Percentiles rank a stretch among this genome's conserved stretches.
Evolutionary conservation across 73 alveolate species (phyloP).

Genomic region (Diophrys appendiculata): DNA sequence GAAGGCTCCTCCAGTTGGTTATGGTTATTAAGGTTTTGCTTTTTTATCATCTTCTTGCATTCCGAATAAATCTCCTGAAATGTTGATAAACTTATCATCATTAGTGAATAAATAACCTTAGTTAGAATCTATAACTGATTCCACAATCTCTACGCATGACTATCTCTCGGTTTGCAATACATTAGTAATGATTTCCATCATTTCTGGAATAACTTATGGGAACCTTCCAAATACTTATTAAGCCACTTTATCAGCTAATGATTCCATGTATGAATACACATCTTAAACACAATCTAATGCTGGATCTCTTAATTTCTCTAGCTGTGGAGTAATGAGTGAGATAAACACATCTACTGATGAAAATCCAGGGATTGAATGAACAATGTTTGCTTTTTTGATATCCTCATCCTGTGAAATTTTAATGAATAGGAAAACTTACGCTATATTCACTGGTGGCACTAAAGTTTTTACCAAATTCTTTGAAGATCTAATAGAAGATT

Average conservation of each 20-base stretch:
- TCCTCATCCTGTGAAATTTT: constrained; percentile 57
- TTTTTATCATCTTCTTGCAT: too few species aligned
- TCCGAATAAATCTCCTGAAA: too few species aligned
- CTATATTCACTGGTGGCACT: not conserved
- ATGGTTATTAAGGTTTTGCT: too few species aligned
- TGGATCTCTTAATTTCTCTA: constrained; percentile 62
- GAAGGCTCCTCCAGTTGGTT: too few species aligned
- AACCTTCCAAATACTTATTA: constrained; percentile 50
- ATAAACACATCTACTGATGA: constrained; percentile 85
- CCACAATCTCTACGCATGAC: constrained; percentile 50
- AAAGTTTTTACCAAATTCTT: constrained; percentile 2
- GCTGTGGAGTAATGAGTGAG: constrained; percentile 62
- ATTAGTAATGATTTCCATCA: constrained; percentile 21
- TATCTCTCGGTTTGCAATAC: constrained; percentile 43
- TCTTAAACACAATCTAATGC: constrained; percentile 65
- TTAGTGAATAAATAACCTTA: constrained; percentile 80
- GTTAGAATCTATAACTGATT: constrained; percentile 69
- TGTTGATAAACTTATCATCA: too few species aligned
- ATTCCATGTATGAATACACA: constrained; percentile 66
- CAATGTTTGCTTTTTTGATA: constrained; percentile 74
- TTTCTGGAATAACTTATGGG: constrained; percentile 45
- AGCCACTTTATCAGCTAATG: constrained; percentile 55
- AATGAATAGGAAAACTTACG: constrained; percentile 5
- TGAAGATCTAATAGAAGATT: constrained; percentile 9
- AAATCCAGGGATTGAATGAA: constrained; percentile 89